Evolutionary conservation across 164 flowering plant genomes (phyloP), one percentile per base, ranked within the genome.

Genomic region (Sedum album): DNA sequence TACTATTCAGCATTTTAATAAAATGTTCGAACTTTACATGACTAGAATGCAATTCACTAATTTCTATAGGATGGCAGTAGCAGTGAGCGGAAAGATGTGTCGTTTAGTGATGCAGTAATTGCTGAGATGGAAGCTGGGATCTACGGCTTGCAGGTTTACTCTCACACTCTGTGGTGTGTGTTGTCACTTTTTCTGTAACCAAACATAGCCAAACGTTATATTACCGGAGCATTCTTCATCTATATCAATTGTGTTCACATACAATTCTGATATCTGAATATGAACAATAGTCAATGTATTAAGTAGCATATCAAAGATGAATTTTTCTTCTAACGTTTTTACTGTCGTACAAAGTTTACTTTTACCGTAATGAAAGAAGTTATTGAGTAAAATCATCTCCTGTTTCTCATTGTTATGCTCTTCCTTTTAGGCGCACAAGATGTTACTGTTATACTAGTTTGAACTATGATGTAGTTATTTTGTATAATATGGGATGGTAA

Each of bases 91-190:
- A 76, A 73, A 44, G 74, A 74, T 57, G 79, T 68, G 30, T 65
- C 73, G 5, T 60, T 80, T 36, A 82, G 71, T 77, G 84, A 84
- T 74, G 80, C 83, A 70, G 61, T 76, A 76, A 79, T 82, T 60
- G 86, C 84, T 67, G 88, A 84, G 75, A 79, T 80, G 70, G 88
- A 84, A 78, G 88, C 88, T 49, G 82, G 78, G 65, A 65, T 71
- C 42, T 84, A 82, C 73, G 84, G 84, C 41, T 78, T 84, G 75
- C 88, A 84, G 86, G 88, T 84, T 66, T 26, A 15, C 10, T 25
- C 21, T 20, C 68, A 33, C 31, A 42, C 36, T 36, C 20, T 60
- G 31, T 21, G 31, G 28, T 20, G n/a, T 15, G 31, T 46, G 42
- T 11, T 28, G 33, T 57, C 14, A 14, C 33, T 28, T 57, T 57